These are phyloP conservation scores for Calendula officinalis DNA, from an alignment of 129 eudicot species.

Conservation along the genomic window DNA sequence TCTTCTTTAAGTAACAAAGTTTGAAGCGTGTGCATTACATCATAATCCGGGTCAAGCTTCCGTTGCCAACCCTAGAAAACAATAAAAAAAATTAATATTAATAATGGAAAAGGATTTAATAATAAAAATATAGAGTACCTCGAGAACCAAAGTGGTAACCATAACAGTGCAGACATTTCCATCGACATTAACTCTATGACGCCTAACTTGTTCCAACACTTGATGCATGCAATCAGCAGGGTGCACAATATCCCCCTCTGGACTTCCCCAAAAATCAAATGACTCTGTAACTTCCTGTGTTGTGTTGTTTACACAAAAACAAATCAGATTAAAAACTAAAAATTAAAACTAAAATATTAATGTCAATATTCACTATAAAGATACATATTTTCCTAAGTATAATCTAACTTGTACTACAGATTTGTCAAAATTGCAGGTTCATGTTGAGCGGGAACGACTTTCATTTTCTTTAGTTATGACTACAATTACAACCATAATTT, in stretches of 20 bases:
- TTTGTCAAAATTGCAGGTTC: no score
- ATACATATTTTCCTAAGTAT: no score
- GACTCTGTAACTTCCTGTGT: constrained; percentile 81
- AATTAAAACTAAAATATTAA: neutral
- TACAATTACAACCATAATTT: no score
- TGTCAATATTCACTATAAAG: no score
- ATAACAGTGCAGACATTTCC: constrained; percentile 90
- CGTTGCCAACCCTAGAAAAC: constrained; percentile 82
- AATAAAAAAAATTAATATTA: neutral
- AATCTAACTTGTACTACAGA: no score
- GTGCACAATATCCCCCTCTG: constrained; percentile 91
- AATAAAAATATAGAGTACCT: constrained; percentile 45
- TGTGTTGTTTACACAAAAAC: neutral
- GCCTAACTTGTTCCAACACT: constrained; percentile 78
- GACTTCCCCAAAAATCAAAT: constrained; percentile 90
- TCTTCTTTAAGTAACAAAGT: constrained; percentile 73
- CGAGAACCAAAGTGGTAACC: constrained; percentile 85
- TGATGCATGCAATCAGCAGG: constrained; percentile 93
- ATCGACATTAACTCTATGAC: constrained; percentile 77
- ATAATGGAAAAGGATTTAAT: neutral
- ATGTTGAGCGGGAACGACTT: no score
- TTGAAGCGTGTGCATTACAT: constrained; percentile 82
- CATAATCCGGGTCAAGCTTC: constrained; percentile 90
- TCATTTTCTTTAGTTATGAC: no score
- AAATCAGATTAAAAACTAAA: neutral